Conservation (phyloP, 2,329 filamentous ascomycete genomes). For the Penicillium polonicum region DNA sequence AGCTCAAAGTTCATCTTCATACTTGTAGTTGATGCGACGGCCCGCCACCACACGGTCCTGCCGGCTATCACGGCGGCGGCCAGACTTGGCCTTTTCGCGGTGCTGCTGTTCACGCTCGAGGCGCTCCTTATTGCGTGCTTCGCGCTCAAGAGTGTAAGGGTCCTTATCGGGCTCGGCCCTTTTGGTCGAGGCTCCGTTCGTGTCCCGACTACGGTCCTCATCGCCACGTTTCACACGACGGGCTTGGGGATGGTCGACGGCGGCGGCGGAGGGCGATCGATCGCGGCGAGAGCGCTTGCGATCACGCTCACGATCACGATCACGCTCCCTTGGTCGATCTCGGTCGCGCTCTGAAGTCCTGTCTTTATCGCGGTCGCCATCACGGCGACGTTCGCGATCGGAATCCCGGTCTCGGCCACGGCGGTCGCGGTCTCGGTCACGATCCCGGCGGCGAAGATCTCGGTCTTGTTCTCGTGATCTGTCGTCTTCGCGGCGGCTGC, state of each 20-base stretch:
- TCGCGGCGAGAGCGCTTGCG: constrained; percentile 45
- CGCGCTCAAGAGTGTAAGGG: constrained; percentile 72
- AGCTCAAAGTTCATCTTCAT: constrained; percentile 45
- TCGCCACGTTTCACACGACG: constrained; percentile 38
- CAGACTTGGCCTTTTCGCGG: constrained; percentile 49
- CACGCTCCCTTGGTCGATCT: constrained; percentile 24
- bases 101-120: constrained; percentile 66
- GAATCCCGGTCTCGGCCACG: constrained; percentile 46
- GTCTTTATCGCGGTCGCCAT: constrained; percentile 34
- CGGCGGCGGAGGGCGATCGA: constrained; percentile 36
- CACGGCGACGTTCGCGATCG: constrained; percentile 26
- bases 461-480: constrained; percentile 24
- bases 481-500: constrained; percentile 32
- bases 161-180: constrained; percentile 54
- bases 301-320: constrained; percentile 46
- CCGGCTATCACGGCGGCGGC: constrained; percentile 37
- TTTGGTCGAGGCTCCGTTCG: constrained; percentile 14
- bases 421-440: constrained; percentile 26
- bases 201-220: constrained; percentile 27
- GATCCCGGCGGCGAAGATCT: constrained; percentile 27
- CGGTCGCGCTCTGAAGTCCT: constrained; percentile 35
- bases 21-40: constrained; percentile 49
- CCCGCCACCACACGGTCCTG: constrained; percentile 34
- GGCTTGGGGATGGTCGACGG: constrained; percentile 36
- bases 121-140: constrained; percentile 62